These are phyloP conservation scores for Podosphaera aphanis DNA, from an alignment of 2,329 filamentous ascomycete species.

Conservation along the genomic window DNA sequence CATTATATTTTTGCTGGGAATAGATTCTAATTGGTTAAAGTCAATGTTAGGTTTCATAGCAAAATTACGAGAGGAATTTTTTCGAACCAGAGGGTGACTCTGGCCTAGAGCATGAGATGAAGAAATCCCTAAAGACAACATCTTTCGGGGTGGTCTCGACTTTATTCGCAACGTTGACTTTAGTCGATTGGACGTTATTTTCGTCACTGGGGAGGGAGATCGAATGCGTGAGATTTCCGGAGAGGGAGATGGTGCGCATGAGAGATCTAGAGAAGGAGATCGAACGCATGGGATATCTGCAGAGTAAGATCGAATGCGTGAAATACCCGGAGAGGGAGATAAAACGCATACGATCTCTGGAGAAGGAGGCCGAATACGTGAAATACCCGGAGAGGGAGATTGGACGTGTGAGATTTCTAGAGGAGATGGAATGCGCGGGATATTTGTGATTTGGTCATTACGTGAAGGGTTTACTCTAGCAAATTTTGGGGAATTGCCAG, in stretches of 20 bases:
- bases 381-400: too few species aligned
- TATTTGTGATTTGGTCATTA: not conserved
- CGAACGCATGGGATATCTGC: too few species aligned
- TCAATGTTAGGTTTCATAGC: not conserved
- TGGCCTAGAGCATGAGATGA: not conserved
- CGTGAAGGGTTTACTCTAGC: too few species aligned
- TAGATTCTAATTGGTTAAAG: not conserved
- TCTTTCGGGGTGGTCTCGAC: constrained; percentile 10
- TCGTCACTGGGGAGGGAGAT: not conserved
- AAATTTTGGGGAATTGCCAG: too few species aligned
- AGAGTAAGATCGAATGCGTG: too few species aligned
- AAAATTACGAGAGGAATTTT: not conserved
- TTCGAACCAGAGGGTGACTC: not conserved
- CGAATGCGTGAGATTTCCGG: not conserved
- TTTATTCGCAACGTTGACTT: constrained; percentile 13
- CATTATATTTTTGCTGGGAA: not conserved
- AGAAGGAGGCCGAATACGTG: too few species aligned
- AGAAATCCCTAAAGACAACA: constrained; percentile 13
- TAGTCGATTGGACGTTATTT: constrained; percentile 3
- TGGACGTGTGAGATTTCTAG: too few species aligned
- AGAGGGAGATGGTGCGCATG: too few species aligned
- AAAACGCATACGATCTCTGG: not conserved
- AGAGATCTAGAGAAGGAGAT: too few species aligned
- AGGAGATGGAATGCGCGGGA: too few species aligned
- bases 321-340: not conserved